Evolutionary conservation across 352 stramenopile genomes (phyloP), one percentile per base, ranked within the genome.

Genomic region (Phytophthora fragariaefolia): DNA sequence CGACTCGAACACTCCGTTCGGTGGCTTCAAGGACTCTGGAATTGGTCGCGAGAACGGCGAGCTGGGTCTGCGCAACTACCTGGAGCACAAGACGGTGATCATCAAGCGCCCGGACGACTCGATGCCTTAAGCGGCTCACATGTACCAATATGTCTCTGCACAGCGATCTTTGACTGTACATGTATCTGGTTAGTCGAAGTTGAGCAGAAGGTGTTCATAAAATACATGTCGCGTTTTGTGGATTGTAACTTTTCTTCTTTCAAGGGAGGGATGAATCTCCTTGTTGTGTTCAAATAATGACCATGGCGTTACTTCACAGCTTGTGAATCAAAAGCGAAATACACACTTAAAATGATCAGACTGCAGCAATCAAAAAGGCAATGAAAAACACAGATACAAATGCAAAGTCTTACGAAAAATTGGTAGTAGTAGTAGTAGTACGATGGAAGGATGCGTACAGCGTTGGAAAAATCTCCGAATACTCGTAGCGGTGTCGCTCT

Each of bases 21-120:
- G 89, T n/a, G 89, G 89, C 42, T 92, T 85, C 79, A 94, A 95
- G 85, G 74, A 94, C 66, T 92, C 80, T 42, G 89, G 89, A 22
- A 69, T 93, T 28, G 89, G 89, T 49, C 83, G 89, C 22, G 88
- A 96, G 73, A 79, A 83, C 36, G 88, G 88, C 49, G 71, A 92
- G 62, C 60, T 82, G 32, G 87, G 83, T 20, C 86, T 96, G 18
- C 56, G 69, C 40, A 79, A 82, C 69, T 96, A 93, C 72, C 58
- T 91, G 26, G 81, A 95, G 70, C 78, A 89, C 69, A 87, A 86
- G 69, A 85, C 77, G 20, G 77, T 85, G 48, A 85, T 83, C 72
- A 83, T 83, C 61, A 85, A 87, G 68, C 76, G 75, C 30, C 79
- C 77, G 6, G 50, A 79, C 3, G 77, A 84, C 47, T 82, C 74